Conservation (phyloP, 1,284 basidiomycete species). For the Paramarasmius palmivorus region DNA sequence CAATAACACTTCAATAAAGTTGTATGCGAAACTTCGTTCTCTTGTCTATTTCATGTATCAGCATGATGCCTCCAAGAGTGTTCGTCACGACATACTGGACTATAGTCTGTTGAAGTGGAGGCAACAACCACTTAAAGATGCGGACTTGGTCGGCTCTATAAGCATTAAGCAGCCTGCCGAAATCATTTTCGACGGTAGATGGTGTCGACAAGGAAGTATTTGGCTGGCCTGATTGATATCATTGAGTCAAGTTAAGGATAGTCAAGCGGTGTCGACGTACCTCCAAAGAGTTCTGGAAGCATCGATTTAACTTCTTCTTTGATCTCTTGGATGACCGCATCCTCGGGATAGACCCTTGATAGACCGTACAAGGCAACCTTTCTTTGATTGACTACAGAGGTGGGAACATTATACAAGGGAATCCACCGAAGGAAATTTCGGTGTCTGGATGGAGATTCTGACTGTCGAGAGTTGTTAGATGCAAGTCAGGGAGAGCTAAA, state of each 20-base stretch:
- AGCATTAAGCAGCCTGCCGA: constrained; percentile 47
- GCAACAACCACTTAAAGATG: constrained; percentile 69
- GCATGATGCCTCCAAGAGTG: neutral
- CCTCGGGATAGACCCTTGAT: constrained; percentile 67
- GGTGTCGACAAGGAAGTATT: constrained; percentile 32
- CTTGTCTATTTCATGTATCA: constrained; percentile 6
- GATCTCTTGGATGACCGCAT: constrained; percentile 64
- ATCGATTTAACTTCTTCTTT: constrained; percentile 65
- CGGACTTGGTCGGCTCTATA: constrained; percentile 72
- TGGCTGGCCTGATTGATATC: constrained; percentile 27
- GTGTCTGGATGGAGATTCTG: constrained; percentile 53
- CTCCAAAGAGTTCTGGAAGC: constrained; percentile 68
- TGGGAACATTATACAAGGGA: constrained; percentile 57
- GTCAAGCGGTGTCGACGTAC: constrained; percentile 31
- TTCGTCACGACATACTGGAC: no score
- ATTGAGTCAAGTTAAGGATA: neutral
- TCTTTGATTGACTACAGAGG: constrained; percentile 64
- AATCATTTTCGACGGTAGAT: constrained; percentile 41
- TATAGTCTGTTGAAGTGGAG: constrained; percentile 56
- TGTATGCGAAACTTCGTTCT: constrained; percentile 14
- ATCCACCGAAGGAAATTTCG: constrained; percentile 68
- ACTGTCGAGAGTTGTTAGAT: constrained; percentile 29
- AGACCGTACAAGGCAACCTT: constrained; percentile 68
- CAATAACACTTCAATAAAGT: constrained; percentile 50
- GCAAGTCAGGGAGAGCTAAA: no score